A percentile compares a stretch with the other conserved stretches of the same genome.
These are phyloP conservation scores for Rutstroemia sp. DNA, from an alignment of 2,329 filamentous ascomycete genomes.

Conservation along the genomic window DNA sequence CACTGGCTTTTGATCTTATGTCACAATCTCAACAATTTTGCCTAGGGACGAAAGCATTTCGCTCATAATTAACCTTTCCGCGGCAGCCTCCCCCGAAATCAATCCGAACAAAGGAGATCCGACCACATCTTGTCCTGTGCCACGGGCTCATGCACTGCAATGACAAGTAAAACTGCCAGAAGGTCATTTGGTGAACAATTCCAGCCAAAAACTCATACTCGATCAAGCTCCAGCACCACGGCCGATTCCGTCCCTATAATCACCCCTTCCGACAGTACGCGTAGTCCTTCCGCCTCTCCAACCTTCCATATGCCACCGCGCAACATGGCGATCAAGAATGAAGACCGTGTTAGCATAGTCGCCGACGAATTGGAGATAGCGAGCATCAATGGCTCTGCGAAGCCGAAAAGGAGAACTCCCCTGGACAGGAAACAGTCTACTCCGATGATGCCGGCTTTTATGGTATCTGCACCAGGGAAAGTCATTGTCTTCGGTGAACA, in stretches of 20 bases:
- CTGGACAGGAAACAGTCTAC: slow-evolving; percentile 47
- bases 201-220: neutral
- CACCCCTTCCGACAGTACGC: slow-evolving; percentile 9
- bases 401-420: slow-evolving; percentile 6
- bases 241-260: slow-evolving; percentile 4
- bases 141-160: neutral
- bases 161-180: slow-evolving; percentile 2
- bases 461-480: slow-evolving; percentile 96
- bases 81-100: neutral
- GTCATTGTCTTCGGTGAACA: slow-evolving; percentile 98
- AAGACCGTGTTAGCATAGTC: slow-evolving; percentile 3
- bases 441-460: slow-evolving; percentile 79
- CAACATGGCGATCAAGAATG: neutral
- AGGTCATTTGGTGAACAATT: slow-evolving; percentile 1
- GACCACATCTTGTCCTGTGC: neutral
- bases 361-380: slow-evolving; percentile 6
- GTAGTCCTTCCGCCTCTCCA: slow-evolving; percentile 10
- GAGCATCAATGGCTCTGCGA: slow-evolving; percentile 14
- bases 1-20: neutral
- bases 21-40: neutral
- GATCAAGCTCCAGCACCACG: slow-evolving; percentile 9
- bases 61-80: neutral
- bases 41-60: too few relatives aligned
- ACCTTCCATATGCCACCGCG: slow-evolving; percentile 3
- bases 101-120: neutral